Evolutionary conservation across 768 basidiomycete species (phyloP), one percentile per base, ranked within the genome.

Genomic region (Kwoniella bestiolae): DNA sequence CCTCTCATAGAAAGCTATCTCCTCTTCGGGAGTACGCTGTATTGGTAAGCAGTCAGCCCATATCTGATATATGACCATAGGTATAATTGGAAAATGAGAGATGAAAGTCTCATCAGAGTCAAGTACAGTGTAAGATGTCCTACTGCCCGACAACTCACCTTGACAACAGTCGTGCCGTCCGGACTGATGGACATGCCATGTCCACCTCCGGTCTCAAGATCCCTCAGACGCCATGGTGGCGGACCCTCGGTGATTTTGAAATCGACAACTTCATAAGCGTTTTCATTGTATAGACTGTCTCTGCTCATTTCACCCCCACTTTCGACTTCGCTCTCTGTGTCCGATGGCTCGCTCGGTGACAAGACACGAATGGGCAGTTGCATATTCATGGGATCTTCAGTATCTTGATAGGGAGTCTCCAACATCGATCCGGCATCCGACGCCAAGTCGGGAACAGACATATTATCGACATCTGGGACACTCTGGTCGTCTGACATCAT

Each of bases 121-220:
- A n/a, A n/a, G n/a, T n/a, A n/a, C n/a, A n/a, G n/a, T n/a, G n/a
- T n/a, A n/a, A n/a, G n/a, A n/a, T n/a, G n/a, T n/a, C n/a, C n/a
- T n/a, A n/a, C n/a, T n/a, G n/a, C n/a, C n/a, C 34, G 45, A 26
- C 6, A 5, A 58, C 58, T 60, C 44, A 62, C 60, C 41, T 62
- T 62, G 23, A 61, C 18, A 2, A 61, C 28, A 16, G 18, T 25
- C 18, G 16, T 32, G 18, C 32, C 50, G 21, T 38, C 35, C 23
- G 49, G 31, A 38, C 38, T 53, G 18, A 44, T 21, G 12, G 23
- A 16, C 21, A 62, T 45, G 9, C 60, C 50, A 21, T 62, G 60
- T 52, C 60, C 60, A 45, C 60, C 60, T 23, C 46, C 46, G 3
- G 58, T 60, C 6, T 60, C 58, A 7, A 60, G 35, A 0, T 60